Conservation (phyloP, 2,329 filamentous ascomycete genomes). For the Coniochaeta ligniaria region DNA sequence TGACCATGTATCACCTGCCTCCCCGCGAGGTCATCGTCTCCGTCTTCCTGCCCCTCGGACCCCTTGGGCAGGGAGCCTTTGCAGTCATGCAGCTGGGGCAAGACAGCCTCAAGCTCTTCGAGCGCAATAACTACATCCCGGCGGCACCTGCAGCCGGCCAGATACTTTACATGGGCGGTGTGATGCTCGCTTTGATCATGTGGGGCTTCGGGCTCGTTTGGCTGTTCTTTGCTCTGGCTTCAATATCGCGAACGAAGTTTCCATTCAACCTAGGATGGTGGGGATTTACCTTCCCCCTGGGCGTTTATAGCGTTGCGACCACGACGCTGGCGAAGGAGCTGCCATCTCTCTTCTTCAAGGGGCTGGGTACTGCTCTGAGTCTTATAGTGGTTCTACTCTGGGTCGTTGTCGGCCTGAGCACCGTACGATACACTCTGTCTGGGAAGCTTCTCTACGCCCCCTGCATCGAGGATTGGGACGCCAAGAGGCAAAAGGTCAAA, state of each 20-base stretch:
- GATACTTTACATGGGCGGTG: conserved; percentile 47
- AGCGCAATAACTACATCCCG: conserved; percentile 4
- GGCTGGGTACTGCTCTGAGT: conserved; percentile 19
- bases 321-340: conserved; percentile 30
- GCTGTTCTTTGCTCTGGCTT: conserved; percentile 23
- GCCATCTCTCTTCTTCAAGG: conserved; percentile 34
- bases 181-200: conserved; percentile 24
- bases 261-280: conserved; percentile 32
- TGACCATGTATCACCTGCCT: conserved; percentile 60
- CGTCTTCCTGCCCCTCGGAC: conserved; percentile 55
- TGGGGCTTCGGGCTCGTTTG: conserved; percentile 26
- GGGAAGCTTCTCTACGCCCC: neutral
- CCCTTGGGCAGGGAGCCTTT: conserved; percentile 55
- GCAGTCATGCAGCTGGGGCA: conserved; percentile 35
- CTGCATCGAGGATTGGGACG: neutral
- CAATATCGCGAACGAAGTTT: conserved; percentile 23
- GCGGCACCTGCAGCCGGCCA: conserved; percentile 37
- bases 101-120: conserved; percentile 25
- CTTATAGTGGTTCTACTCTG: neutral
- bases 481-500: neutral
- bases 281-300: conserved; percentile 30
- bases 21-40: conserved; percentile 58
- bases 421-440: neutral
- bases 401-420: neutral
- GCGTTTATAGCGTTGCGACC: conserved; percentile 32